Evolutionary conservation across 2,329 filamentous ascomycete genomes (phyloP).

Genomic region (Colletotrichum chrysophilum): DNA sequence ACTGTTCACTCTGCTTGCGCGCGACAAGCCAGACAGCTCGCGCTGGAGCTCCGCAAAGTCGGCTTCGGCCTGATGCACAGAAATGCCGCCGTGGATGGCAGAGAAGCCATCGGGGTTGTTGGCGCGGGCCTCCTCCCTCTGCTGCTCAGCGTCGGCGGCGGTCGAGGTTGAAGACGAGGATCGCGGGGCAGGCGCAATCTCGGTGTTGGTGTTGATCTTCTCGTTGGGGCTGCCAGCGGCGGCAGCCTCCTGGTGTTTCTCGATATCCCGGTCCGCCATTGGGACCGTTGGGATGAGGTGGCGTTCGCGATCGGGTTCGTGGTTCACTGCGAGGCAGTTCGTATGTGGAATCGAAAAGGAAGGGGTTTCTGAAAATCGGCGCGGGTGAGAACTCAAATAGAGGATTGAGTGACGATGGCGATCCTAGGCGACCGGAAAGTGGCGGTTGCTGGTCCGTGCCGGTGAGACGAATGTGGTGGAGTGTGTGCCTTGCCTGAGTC

Average conservation of each 20-base stretch:
- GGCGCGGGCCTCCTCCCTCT: slow-evolving; percentile 42
- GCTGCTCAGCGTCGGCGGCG: slow-evolving; percentile 26
- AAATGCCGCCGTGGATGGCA: slow-evolving; percentile 54
- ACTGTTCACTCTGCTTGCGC: slow-evolving; percentile 49
- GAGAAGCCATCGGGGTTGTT: slow-evolving; percentile 55
- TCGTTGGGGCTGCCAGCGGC: slow-evolving; percentile 32
- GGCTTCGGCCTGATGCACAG: slow-evolving; percentile 70
- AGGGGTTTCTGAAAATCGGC: background rate
- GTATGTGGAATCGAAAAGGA: background rate
- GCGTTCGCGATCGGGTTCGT: background rate
- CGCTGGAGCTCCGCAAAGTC: slow-evolving; percentile 74
- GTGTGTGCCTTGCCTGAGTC: background rate
- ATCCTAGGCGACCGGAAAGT: slow-evolving; percentile 10
- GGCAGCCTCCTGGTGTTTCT: slow-evolving; percentile 33
- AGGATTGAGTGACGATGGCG: background rate
- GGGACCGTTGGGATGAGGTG: background rate
- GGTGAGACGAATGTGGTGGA: background rate
- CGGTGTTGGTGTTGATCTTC: background rate
- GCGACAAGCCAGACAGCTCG: slow-evolving; percentile 63
- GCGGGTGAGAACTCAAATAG: background rate
- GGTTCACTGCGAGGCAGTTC: background rate
- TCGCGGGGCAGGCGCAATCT: background rate
- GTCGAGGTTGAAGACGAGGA: slow-evolving; percentile 32
- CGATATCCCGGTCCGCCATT: slow-evolving; percentile 33
- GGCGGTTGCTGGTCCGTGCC: slow-evolving; percentile 17